phyloP scores from a whole-genome alignment of 805 yeast genomes.

The Ogataea naganishii region DNA sequence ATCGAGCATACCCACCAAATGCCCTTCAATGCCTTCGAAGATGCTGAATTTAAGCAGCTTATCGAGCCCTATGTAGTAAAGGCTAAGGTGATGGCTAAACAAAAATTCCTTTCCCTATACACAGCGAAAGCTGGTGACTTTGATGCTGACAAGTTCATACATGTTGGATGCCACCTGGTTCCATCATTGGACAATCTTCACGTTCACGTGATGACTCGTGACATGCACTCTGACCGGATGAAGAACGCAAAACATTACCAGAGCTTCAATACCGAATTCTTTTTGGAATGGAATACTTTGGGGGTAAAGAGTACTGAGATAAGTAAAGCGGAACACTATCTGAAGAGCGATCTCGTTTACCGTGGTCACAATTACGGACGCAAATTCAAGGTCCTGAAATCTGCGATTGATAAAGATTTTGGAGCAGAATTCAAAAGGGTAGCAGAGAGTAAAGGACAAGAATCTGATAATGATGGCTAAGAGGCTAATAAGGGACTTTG shows the following conservation, averaged over 20 bases:
- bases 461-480: too few species aligned
- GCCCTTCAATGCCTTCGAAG: constrained; percentile 44
- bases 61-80: constrained; percentile 26
- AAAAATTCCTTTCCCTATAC: constrained; percentile 11
- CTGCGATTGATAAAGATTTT: constrained; percentile 32
- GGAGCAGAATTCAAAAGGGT: constrained; percentile 4
- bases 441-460: neutral
- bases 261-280: constrained; percentile 60
- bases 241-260: constrained; percentile 62
- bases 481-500: too few species aligned
- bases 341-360: constrained; percentile 30
- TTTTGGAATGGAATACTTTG: constrained; percentile 44
- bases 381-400: constrained; percentile 33
- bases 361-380: constrained; percentile 28
- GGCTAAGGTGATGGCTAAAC: constrained; percentile 19
- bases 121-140: constrained; percentile 11
- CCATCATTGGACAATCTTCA: constrained; percentile 69
- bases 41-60: constrained; percentile 20
- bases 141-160: constrained; percentile 26
- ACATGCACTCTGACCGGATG: constrained; percentile 43
- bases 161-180: constrained; percentile 58
- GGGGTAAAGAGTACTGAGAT: constrained; percentile 28
- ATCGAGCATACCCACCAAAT: constrained; percentile 29
- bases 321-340: constrained; percentile 1
- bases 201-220: constrained; percentile 63